Conservation (phyloP, 495 filamentous ascomycete genomes). For the Geopyxis carbonaria region DNA sequence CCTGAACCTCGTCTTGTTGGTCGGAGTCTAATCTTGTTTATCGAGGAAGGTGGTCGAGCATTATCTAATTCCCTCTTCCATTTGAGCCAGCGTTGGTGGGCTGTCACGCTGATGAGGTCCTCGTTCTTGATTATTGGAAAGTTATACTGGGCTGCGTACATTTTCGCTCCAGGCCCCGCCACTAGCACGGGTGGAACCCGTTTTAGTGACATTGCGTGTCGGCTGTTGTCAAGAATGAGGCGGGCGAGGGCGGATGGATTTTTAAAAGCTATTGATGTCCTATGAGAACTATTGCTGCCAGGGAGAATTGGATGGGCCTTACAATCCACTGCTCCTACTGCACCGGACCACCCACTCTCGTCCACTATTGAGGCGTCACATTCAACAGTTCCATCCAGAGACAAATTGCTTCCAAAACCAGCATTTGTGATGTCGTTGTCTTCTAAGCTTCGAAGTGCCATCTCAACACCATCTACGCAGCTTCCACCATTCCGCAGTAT, state of each 20-base stretch:
- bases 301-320: constrained; percentile 28
- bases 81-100: constrained; percentile 51
- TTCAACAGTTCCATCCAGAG: constrained; percentile 76
- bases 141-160: constrained; percentile 65
- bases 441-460: constrained; percentile 71
- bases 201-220: constrained; percentile 52
- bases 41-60: neutral
- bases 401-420: constrained; percentile 89
- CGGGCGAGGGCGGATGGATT: constrained; percentile 85
- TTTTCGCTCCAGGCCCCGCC: constrained; percentile 62
- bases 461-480: constrained; percentile 82
- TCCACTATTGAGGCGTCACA: constrained; percentile 88
- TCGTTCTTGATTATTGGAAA: constrained; percentile 53
- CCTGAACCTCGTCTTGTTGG: neutral
- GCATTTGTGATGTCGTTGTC: constrained; percentile 92
- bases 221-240: constrained; percentile 57
- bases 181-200: constrained; percentile 88
- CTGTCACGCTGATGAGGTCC: constrained; percentile 53
- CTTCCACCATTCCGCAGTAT: constrained; percentile 59
- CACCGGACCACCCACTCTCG: constrained; percentile 77
- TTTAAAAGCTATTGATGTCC: constrained; percentile 47
- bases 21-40: no score
- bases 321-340: constrained; percentile 79
- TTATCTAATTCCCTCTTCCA: constrained; percentile 58
- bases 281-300: constrained; percentile 8